A percentile compares a stretch with the other conserved stretches of the same genome.
phyloP scores from a whole-genome alignment of 2,329 filamentous ascomycete species.

The Tolypocladium endophyticum region DNA sequence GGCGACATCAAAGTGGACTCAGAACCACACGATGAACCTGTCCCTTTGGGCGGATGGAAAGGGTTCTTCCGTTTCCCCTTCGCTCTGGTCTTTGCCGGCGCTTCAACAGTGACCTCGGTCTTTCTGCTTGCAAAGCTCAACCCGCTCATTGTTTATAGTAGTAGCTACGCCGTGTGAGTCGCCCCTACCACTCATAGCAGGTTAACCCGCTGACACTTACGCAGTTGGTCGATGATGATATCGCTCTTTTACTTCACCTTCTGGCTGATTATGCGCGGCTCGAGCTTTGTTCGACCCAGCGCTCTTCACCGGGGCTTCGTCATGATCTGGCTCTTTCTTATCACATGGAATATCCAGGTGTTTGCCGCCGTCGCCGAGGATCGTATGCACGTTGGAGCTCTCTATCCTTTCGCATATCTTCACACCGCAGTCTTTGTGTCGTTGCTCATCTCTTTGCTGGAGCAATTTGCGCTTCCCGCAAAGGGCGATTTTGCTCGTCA shows the following conservation, averaged over 20 bases:
- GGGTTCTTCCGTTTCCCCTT: conserved; percentile 81
- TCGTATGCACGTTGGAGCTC: conserved; percentile 59
- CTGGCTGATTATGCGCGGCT: conserved; percentile 74
- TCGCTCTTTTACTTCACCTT: conserved; percentile 70
- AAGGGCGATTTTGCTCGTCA: conserved; percentile 60
- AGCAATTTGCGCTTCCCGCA: conserved; percentile 65
- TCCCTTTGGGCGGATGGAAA: conserved; percentile 63
- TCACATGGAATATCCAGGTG: conserved; percentile 65
- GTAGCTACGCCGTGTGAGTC: conserved; percentile 62
- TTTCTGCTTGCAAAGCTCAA: conserved; percentile 75
- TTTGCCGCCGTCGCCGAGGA: conserved; percentile 66
- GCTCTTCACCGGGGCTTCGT: conserved; percentile 76
- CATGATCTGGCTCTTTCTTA: conserved; percentile 71
- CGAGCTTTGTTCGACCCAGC: conserved; percentile 71
- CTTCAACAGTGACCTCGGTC: conserved; percentile 59
- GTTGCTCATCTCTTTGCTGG: conserved; percentile 63
- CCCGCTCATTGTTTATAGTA: conserved; percentile 84
- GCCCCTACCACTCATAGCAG: not conserved
- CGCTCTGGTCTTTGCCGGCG: conserved; percentile 57
- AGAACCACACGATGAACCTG: conserved; percentile 47
- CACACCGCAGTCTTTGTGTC: conserved; percentile 67
- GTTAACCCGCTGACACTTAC: conserved; percentile 7
- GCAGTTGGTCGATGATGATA: conserved; percentile 70
- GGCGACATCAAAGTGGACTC: conserved; percentile 42
- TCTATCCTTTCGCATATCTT: conserved; percentile 75